Evolutionary conservation across 306 rosid species (phyloP).

Genomic region (Rosa chinensis): DNA sequence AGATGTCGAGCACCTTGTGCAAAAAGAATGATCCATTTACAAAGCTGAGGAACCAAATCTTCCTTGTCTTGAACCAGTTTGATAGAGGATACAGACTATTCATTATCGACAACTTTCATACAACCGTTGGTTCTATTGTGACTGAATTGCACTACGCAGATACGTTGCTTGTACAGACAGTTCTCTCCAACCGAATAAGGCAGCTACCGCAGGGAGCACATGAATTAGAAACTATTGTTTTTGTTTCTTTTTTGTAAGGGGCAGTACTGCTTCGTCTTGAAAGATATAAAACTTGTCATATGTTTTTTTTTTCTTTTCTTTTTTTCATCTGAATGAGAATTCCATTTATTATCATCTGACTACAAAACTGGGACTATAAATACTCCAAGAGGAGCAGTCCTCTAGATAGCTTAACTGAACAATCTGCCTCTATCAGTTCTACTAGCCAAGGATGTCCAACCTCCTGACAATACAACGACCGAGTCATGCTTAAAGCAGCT

Average conservation of each 20-base stretch:
- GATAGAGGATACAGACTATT: conserved; percentile 8
- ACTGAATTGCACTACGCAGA: conserved; percentile 16
- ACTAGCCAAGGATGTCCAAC: too few species aligned
- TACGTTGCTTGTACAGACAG: conserved; percentile 25
- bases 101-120: conserved; percentile 10
- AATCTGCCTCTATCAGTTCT: too few species aligned
- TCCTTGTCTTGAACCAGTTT: conserved; percentile 10
- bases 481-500: too few species aligned
- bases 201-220: conserved; percentile 22
- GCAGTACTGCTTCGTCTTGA: not conserved
- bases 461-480: too few species aligned
- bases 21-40: conserved; percentile 35
- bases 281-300: not conserved
- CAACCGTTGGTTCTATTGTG: not conserved
- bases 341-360: too few species aligned
- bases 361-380: too few species aligned
- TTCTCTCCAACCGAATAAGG: conserved; percentile 15
- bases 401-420: too few species aligned
- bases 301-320: not conserved
- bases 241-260: not conserved
- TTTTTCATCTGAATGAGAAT: too few species aligned
- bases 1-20: conserved; percentile 90
- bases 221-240: not conserved
- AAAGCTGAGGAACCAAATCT: not conserved
- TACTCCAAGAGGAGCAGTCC: too few species aligned